phyloP scores from a whole-genome alignment of 768 basidiomycete species.

The Tricholoma furcatifolium region DNA sequence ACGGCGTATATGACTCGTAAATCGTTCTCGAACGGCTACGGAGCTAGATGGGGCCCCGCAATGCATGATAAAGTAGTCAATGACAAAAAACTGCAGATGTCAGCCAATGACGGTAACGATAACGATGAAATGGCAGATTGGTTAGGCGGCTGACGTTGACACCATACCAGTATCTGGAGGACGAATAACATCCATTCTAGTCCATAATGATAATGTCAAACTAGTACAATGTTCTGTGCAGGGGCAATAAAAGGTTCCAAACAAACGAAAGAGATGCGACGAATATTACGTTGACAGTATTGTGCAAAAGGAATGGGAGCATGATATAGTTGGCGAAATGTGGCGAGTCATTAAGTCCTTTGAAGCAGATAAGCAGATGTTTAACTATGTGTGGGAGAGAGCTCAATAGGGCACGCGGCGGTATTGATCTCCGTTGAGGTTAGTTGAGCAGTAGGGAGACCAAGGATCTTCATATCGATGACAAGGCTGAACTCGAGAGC shows the following conservation, averaged over 20 bases:
- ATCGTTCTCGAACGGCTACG: background rate
- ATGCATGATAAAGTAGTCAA: conserved; percentile 4
- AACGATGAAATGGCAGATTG: background rate
- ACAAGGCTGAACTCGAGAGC: conserved; percentile 65
- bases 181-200: conserved; percentile 6
- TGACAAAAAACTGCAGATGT: conserved; percentile 1
- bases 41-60: conserved; percentile 7
- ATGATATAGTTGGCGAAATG: conserved; percentile 14
- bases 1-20: conserved; percentile 9
- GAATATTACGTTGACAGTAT: conserved; percentile 16
- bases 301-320: conserved; percentile 14
- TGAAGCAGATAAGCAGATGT: background rate
- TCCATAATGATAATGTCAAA: conserved; percentile 16
- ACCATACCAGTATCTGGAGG: background rate
- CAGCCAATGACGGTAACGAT: conserved; percentile 2
- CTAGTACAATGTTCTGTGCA: conserved; percentile 17
- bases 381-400: conserved; percentile 53
- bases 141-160: background rate
- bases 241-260: conserved; percentile 1
- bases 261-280: conserved; percentile 8
- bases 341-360: conserved; percentile 4
- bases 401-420: conserved; percentile 70
- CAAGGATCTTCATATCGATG: conserved; percentile 66
- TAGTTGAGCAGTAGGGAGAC: conserved; percentile 52
- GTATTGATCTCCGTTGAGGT: conserved; percentile 57